Evolutionary conservation across 345 rosid genomes (phyloP), one percentile per base, ranked within the genome.

Genomic region (Populus deltoides): DNA sequence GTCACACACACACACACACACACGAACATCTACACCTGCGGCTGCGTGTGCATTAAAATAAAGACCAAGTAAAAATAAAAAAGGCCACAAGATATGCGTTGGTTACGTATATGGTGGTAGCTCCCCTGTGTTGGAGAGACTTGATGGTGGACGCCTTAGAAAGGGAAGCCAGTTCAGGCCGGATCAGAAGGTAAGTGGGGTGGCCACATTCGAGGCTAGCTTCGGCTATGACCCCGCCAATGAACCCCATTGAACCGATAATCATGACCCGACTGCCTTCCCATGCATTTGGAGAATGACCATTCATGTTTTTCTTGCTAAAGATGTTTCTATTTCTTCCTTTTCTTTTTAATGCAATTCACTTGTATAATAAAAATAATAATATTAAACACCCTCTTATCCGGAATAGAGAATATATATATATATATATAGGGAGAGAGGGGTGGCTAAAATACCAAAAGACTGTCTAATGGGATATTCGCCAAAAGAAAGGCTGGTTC

Each of bases 201-300:
- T 75, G 78, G 59, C 87, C 82, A 3, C 80, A 80, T 55, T 82
- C 81, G 22, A 85, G 81, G 73, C 82, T 43, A 31, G 85, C 83
- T 3, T 80, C 85, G 18, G 85, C 47, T 2, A 85, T n/a, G 77
- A 82, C 80, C 29, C 75, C 57, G 31, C 87, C 87, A 9, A 82
- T 82, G 62, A 77, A 85, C 25, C 85, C 85, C 24, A 79, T 41
- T 5, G 85, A 77, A 39, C 87, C 87, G 13, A 79, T 51, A n/a
- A 85, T 70, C 78, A 79, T 9, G 68, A 68, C 55, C 25, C 62
- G 74, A 49, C 55, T 57, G 11, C 49, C 75, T 27, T 18, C 61
- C 62, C 11, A 22, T 22, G n/a, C 76, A 36, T n/a, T 61, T 61
- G 76, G 51, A 73, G 68, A 35, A 1, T n/a, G 55, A 24, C 68